Conservation (phyloP, 2,329 filamentous ascomycete species). For the Botrytis porri region DNA sequence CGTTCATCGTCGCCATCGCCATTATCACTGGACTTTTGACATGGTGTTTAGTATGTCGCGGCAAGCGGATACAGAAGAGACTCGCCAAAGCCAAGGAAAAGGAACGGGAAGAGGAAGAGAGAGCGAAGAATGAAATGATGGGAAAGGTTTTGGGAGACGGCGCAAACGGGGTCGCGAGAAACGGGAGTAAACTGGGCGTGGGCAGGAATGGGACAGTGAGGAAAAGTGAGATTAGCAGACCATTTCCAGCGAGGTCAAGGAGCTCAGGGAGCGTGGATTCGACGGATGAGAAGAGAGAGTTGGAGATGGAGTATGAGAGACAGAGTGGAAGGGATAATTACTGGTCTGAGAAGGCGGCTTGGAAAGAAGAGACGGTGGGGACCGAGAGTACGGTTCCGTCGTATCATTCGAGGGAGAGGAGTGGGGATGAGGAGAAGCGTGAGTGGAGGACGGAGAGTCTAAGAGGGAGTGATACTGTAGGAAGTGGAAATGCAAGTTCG, state of each 20-base stretch:
- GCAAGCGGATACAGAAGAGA: background rate
- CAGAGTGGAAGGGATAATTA: background rate
- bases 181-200: background rate
- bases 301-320: background rate
- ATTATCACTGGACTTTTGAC: background rate
- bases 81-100: background rate
- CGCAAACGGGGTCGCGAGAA: background rate
- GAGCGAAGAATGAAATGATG: background rate
- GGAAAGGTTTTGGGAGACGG: background rate
- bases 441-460: background rate
- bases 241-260: background rate
- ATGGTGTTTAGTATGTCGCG: background rate
- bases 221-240: background rate
- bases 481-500: background rate
- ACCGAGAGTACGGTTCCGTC: background rate
- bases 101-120: background rate
- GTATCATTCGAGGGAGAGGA: background rate
- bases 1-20: background rate
- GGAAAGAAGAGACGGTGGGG: background rate
- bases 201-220: background rate
- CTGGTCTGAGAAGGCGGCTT: background rate
- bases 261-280: no score
- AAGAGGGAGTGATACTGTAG: background rate
- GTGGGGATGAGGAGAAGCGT: background rate
- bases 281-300: background rate